Evolutionary conservation across 176 grass and related monocot species (phyloP).

Genomic region (Neostapfia colusana): DNA sequence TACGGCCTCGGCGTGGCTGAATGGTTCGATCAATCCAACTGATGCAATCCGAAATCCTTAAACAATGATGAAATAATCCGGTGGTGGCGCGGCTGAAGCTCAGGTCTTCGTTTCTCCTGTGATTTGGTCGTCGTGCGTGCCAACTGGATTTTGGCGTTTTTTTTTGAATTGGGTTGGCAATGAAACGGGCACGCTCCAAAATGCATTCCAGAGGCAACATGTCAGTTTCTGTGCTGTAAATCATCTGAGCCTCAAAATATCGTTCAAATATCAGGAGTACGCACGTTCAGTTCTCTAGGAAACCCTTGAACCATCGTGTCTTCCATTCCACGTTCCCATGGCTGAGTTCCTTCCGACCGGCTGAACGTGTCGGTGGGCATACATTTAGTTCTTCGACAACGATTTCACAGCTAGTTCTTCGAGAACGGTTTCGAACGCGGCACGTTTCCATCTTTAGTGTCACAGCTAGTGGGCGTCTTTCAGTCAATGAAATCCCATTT

Average conservation of each 20-base stretch:
- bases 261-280: no score
- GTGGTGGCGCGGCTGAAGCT: conserved; percentile 40
- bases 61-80: conserved; percentile 26
- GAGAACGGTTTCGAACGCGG: not conserved
- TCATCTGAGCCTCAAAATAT: not conserved
- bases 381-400: not conserved
- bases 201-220: not conserved
- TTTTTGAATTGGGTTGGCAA: no score
- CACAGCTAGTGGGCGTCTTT: not conserved
- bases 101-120: conserved; percentile 9
- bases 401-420: not conserved
- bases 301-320: not conserved
- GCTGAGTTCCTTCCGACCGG: not conserved
- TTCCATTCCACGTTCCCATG: not conserved
- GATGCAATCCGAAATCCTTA: conserved; percentile 30
- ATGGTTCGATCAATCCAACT: conserved; percentile 13
- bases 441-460: not conserved
- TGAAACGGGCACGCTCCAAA: not conserved
- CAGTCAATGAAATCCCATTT: not conserved
- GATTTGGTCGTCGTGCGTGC: conserved; percentile 5
- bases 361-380: not conserved
- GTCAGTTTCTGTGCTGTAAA: not conserved
- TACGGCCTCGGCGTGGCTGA: conserved; percentile 11
- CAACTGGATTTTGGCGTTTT: no score
- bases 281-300: not conserved